These are phyloP conservation scores for Stachybotrys chlorohalonatus DNA, from an alignment of 2,329 filamentous ascomycete species.

Conservation along the genomic window DNA sequence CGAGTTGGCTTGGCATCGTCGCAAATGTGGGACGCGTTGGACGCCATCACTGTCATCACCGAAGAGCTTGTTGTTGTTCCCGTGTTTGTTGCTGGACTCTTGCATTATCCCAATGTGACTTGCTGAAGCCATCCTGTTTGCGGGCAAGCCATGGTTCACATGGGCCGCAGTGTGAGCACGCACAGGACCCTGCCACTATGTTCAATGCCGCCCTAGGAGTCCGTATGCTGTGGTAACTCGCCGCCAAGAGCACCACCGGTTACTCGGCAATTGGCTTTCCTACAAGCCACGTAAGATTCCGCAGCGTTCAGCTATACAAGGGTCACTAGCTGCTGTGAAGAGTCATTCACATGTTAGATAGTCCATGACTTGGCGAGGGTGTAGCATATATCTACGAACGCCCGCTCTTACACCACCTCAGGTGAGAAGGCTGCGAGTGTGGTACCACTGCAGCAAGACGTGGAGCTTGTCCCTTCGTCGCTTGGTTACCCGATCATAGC, in stretches of 20 bases:
- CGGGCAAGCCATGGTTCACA: no score
- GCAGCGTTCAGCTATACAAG: neutral
- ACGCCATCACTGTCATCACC: no score
- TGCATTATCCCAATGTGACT: neutral
- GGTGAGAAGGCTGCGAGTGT: neutral
- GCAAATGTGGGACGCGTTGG: no score
- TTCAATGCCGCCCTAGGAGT: no score
- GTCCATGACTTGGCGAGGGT: no score
- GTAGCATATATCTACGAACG: neutral
- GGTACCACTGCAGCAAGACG: neutral
- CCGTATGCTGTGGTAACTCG: neutral
- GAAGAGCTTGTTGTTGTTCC: no score
- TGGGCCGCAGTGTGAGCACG: no score
- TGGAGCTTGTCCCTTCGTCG: neutral
- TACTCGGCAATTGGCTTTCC: neutral
- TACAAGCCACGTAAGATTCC: neutral
- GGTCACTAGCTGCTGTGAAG: neutral
- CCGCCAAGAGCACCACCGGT: neutral
- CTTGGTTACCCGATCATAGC: neutral
- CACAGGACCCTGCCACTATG: no score
- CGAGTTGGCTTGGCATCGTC: neutral
- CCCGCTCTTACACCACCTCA: neutral
- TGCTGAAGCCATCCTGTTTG: neutral
- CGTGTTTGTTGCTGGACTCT: neutral
- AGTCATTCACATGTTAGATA: no score